Conservation (phyloP, 768 basidiomycete genomes). For the Clathrus columnatus region DNA sequence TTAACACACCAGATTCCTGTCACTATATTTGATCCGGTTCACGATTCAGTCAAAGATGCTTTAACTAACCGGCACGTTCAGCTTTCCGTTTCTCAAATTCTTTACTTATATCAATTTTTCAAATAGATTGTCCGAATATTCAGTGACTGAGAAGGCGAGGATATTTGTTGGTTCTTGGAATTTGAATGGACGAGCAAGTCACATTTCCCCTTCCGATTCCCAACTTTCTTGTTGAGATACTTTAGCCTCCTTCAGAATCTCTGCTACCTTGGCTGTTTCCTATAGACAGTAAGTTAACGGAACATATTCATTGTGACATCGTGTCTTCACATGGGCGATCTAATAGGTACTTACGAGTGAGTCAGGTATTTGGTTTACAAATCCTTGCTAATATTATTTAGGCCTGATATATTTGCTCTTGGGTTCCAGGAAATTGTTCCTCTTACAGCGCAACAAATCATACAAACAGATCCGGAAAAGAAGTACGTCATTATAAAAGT, state of each 20-base stretch:
- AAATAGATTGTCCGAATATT: slow-evolving; percentile 72
- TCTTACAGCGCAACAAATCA: slow-evolving; percentile 93
- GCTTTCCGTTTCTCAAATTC: background rate
- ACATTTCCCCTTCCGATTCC: slow-evolving; percentile 2
- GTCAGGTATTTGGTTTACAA: background rate
- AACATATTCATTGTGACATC: background rate
- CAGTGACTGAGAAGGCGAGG: slow-evolving; percentile 57
- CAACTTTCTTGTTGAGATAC: slow-evolving; percentile 5
- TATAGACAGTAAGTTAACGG: slow-evolving; percentile 48
- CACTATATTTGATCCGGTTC: slow-evolving; percentile 88
- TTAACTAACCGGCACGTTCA: slow-evolving; percentile 54
- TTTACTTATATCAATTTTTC: background rate
- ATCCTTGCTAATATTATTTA: slow-evolving; percentile 21
- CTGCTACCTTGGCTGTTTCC: slow-evolving; percentile 90
- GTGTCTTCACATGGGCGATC: background rate
- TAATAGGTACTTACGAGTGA: slow-evolving; percentile 13
- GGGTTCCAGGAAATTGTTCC: slow-evolving; percentile 98
- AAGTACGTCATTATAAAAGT: slow-evolving; percentile 38
- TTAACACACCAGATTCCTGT: slow-evolving; percentile 81
- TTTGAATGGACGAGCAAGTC: slow-evolving; percentile 73
- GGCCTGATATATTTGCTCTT: slow-evolving; percentile 83
- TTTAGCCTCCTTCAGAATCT: slow-evolving; percentile 71
- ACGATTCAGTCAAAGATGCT: slow-evolving; percentile 71
- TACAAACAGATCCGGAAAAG: slow-evolving; percentile 93
- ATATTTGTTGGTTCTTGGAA: slow-evolving; percentile 95